Evolutionary conservation across 2,329 filamentous ascomycete genomes (phyloP), one percentile per base, ranked within the genome.

Genomic region (Penicillium sp.): DNA sequence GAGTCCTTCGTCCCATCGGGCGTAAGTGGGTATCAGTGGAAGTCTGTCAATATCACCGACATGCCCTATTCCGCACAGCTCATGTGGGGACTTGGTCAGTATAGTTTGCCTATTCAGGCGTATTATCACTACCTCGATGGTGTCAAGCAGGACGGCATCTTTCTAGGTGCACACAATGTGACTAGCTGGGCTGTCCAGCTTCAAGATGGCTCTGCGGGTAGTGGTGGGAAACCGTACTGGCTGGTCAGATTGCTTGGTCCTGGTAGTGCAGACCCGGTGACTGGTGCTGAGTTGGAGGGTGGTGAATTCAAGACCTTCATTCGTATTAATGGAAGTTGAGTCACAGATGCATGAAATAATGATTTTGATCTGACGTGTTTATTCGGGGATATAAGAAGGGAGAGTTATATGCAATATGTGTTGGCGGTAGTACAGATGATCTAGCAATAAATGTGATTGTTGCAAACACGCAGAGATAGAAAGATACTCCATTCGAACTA

Each of bases 111-210:
- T 4, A 43, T 50, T 2, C 35, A 46, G 24, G 40, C 44, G 2
- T 50, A 50, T 20, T 16, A 40, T 10, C 47, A 46, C 24, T 50
- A 46, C 29, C 7, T 39, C 8, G 22, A 40, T 22, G 47, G 40
- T 3, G 40, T 31, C 16, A 50, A 50, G 29, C 43, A 46, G 36
- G 47, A 50, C 22, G 47, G 47, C 14, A 35, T 50, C 20, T 50
- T 46, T 18, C 13, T 50, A 1, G 47, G 47, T 6, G 39, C 47
- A 6, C 47, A 50, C 20, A 50, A 50, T 44, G 43, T 50, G 10
- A 46, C 47, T 6, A 46, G 40, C 24, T 50, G 47, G 47, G 47
- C 32, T 10, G 29, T 49, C 10, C 37, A 45, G 42, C 34, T 34
- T 18, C 31, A 34, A 26, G 8, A 22, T 40, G 47, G 39, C 5